Base-by-base conservation (phyloP, 2,329 filamentous ascomycete genomes). In the Harringtonia lauricola region DNA sequence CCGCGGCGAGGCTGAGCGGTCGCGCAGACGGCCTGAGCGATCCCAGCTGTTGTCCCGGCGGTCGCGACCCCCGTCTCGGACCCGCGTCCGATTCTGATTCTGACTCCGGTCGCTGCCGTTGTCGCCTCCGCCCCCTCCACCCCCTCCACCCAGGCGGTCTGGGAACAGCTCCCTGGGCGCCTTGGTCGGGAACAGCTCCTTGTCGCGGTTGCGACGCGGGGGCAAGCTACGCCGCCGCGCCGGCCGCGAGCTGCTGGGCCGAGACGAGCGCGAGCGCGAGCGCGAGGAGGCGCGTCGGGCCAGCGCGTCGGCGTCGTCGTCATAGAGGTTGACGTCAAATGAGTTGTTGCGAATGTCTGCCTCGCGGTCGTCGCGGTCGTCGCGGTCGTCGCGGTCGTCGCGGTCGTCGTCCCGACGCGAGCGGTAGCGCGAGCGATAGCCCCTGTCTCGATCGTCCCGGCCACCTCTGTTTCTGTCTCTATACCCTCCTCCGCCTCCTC, bases 281-380 rank as follows among this genome's bases (percentile, higher is more conserved):
- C 67, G 50, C 30, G 48, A 52, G n/a, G 55, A 26, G 15, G 39
- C 45, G 10, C 59, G 63, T 19, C 45, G 53, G 8, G 67, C 56
- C 30, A 59, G 63, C 15, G 62, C 54, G 17, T 57, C 56, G 33
- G 63, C 63, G 47, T 76, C 67, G 40, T 74, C 72, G 31, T 65
- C 59, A 39, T 86, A 87, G 64, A 88, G 76, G 49, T 71, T 79
- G 37, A 75, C 83, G 54, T 84, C 79, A 53, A 87, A 90, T 0
- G 66, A 63, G 43, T 51, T 49, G 47, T 70, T 66, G 30, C 73
- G 65, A 30, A 72, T 67, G 6, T 76, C 71, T 33, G 67, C 68
- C n/a, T 61, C 57, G 59, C 65, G 54, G 36, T 68, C 65, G 38
- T 68, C 65, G 40, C 70, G 68, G 36, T 64, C 63, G 50, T 67